Evolutionary conservation across 2,329 filamentous ascomycete species (phyloP).

Genomic region (Lachnellula subtilissima): DNA sequence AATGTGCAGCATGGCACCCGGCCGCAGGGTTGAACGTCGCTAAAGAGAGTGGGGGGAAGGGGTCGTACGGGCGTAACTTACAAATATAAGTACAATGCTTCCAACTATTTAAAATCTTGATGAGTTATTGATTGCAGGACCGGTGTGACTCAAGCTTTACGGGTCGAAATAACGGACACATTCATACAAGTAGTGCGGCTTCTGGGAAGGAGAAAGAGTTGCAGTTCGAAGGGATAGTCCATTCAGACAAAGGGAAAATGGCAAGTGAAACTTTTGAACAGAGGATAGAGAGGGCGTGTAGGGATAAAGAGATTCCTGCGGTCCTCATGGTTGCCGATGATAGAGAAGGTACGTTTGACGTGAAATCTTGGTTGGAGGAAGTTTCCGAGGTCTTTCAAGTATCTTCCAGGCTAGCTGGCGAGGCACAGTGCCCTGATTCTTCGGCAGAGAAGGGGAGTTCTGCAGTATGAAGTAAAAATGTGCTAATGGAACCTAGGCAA

Average conservation of each 20-base stretch:
- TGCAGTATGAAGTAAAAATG: neutral
- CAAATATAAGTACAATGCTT: too few relatives aligned
- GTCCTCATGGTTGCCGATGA: constrained; percentile 16
- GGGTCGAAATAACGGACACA: neutral
- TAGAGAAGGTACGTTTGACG: constrained; percentile 13
- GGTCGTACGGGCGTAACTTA: too few relatives aligned
- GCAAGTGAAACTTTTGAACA: constrained; percentile 15
- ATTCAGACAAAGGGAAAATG: constrained; percentile 6
- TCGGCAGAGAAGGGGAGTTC: too few relatives aligned
- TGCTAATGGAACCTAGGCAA: constrained; percentile 25
- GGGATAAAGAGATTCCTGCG: constrained; percentile 18
- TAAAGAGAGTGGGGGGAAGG: too few relatives aligned
- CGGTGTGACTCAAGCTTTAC: neutral
- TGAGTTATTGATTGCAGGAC: too few relatives aligned
- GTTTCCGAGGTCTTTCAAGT: too few relatives aligned
- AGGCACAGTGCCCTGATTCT: too few relatives aligned
- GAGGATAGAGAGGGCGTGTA: constrained; percentile 15
- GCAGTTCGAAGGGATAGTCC: neutral
- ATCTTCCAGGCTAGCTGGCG: too few relatives aligned
- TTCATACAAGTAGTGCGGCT: neutral
- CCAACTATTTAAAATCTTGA: too few relatives aligned
- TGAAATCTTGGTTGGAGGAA: neutral
- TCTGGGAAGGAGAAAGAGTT: neutral
- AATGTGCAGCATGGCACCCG: too few relatives aligned
- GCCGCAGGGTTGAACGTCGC: too few relatives aligned